Evolutionary conservation across 306 rosid genomes (phyloP), one percentile per base, ranked within the genome.

Genomic region (Sicyos edulis): DNA sequence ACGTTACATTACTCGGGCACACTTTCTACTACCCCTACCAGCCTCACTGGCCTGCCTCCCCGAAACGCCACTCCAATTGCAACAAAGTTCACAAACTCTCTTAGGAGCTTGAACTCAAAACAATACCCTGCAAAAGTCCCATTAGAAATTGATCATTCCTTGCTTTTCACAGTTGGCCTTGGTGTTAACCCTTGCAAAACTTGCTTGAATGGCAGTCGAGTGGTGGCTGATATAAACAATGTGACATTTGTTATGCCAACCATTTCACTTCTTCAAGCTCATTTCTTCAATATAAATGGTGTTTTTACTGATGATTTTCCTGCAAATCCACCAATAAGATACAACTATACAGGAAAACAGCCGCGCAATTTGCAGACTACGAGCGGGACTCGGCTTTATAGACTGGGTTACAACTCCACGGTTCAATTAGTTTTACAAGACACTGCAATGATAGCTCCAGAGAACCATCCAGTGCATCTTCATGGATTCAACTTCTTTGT

Each of bases 401-500:
- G 97, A 70, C 87, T 92, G 61, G 69, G 85, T 21, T 92, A 92
- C 42, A 87, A 89, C 77, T 82, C 91, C 0, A 92, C 96, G 0
- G 96, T 92, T 26, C 85, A 92, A 16, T 10, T 92, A 37, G 95
- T 92, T 2, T 80, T 92, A 75, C 97, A 92, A 64, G 97, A 86
- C 58, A 92, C 97, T 4, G 92, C 89, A 72, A 85, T 89, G 92
- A 75, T 92, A 7, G 16, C 95, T 17, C 89, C 91, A 17, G 97
- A 92, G 75, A 92, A 86, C 74, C 97, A 92, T 71, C 97, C 97
- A 5, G 26, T 92, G 76, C 97, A 92, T 81, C 83, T 91, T 3
- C 97, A 91, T 79, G 96, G 97, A 8, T 87, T 84, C 76, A 91
- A 91, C 53, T 89, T 92, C 88, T 89, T 86, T 73, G 97, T 74